These are phyloP conservation scores for Coemansia sp. DNA, from an alignment of 192 early-diverging fungal genomes.

Conservation along the genomic window DNA sequence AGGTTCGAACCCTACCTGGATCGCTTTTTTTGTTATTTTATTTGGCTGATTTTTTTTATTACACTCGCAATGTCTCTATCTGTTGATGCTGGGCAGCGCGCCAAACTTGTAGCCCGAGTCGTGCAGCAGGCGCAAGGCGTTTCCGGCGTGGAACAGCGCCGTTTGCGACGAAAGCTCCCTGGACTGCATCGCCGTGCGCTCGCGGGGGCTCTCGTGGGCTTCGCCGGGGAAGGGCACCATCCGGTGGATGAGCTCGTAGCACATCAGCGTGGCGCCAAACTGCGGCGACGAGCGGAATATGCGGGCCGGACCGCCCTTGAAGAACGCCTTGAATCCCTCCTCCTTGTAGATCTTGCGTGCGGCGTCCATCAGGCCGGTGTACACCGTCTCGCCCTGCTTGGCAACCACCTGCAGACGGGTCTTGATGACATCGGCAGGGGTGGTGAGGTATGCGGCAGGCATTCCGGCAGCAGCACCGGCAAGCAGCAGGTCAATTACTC, in stretches of 20 bases:
- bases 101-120: conserved; percentile 51
- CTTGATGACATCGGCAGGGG: conserved; percentile 98
- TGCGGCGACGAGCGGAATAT: conserved; percentile 95
- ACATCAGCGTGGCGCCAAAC: conserved; percentile 93
- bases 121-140: conserved; percentile 44
- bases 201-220: conserved; percentile 20
- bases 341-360: conserved; percentile 81
- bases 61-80: neutral
- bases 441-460: conserved; percentile 92
- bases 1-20: conserved; percentile 8
- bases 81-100: neutral
- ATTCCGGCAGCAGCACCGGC: conserved; percentile 95
- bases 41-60: neutral
- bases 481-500: conserved; percentile 63
- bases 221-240: conserved; percentile 57
- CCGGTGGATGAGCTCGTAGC: conserved; percentile 85
- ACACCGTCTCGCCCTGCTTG: conserved; percentile 80
- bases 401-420: conserved; percentile 95
- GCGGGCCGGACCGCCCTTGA: conserved; percentile 93
- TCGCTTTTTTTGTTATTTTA: neutral
- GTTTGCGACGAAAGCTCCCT: conserved; percentile 41
- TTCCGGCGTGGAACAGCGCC: conserved; percentile 41
- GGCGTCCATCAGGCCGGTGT: conserved; percentile 83
- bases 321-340: conserved; percentile 94
- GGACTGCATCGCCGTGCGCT: conserved; percentile 14